Conservation (phyloP, 2,329 filamentous ascomycete species). For the Lachnum nothofagi region DNA sequence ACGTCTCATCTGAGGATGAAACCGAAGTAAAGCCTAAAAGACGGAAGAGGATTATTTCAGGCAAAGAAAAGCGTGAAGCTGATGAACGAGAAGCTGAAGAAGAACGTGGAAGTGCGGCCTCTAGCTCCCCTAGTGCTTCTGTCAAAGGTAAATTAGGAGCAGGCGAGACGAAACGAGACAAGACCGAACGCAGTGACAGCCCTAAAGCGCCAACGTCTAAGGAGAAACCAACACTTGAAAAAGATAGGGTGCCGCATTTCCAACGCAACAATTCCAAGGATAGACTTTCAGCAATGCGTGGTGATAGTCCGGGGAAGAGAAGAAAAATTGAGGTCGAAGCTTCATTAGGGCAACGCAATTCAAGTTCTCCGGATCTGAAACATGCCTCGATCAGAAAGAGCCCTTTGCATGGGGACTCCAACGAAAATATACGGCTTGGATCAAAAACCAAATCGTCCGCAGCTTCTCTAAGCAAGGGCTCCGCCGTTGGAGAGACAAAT, state of each 20-base stretch:
- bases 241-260: slow-evolving; percentile 53
- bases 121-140: slow-evolving; percentile 47
- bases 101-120: slow-evolving; percentile 53
- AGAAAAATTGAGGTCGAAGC: slow-evolving; percentile 51
- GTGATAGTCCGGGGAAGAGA: slow-evolving; percentile 52
- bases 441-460: slow-evolving; percentile 15
- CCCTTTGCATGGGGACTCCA: slow-evolving; percentile 18
- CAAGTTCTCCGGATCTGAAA: slow-evolving; percentile 27
- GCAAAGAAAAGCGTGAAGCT: slow-evolving; percentile 52
- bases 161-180: slow-evolving; percentile 43
- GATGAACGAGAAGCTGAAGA: slow-evolving; percentile 45
- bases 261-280: slow-evolving; percentile 59
- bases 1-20: slow-evolving; percentile 45
- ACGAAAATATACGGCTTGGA: slow-evolving; percentile 13
- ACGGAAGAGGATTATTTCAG: slow-evolving; percentile 53
- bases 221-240: slow-evolving; percentile 23
- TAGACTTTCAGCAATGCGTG: slow-evolving; percentile 41
- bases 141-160: slow-evolving; percentile 46
- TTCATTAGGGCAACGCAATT: slow-evolving; percentile 14
- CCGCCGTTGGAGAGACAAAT: slow-evolving; percentile 4
- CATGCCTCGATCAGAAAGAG: slow-evolving; percentile 15
- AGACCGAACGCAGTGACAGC: slow-evolving; percentile 40
- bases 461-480: slow-evolving; percentile 9
- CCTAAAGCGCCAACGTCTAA: slow-evolving; percentile 20
- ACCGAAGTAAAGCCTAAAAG: slow-evolving; percentile 50